Evolutionary conservation across 2,329 filamentous ascomycete genomes (phyloP).

Genomic region (Pseudofabraea citricarpa): DNA sequence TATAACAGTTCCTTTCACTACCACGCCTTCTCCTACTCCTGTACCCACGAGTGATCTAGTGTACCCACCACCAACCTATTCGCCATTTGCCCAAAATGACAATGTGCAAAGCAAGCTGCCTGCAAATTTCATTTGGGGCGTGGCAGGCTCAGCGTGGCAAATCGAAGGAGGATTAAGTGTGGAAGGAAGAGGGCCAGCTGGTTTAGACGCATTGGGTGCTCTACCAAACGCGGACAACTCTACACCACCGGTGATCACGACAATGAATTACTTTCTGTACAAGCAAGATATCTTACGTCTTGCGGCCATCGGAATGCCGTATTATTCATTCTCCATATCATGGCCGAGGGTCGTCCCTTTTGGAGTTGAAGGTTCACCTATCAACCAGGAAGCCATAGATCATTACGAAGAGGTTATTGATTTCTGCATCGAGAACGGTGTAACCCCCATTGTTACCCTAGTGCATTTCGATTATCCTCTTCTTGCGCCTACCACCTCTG

Average conservation of each 20-base stretch:
- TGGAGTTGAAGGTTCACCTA: conserved; percentile 40
- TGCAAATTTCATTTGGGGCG: conserved; percentile 39
- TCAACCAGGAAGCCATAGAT: conserved; percentile 43
- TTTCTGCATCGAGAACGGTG: conserved; percentile 42
- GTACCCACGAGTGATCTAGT: conserved; percentile 4
- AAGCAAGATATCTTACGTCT: conserved; percentile 50
- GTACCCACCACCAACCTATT: conserved; percentile 2
- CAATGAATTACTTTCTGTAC: conserved; percentile 49
- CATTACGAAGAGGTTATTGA: conserved; percentile 50
- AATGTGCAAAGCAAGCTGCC: conserved; percentile 29
- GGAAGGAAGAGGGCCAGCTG: conserved; percentile 34
- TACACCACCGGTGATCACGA: conserved; percentile 33
- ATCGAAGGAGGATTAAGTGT: conserved; percentile 38
- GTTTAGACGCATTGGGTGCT: conserved; percentile 34
- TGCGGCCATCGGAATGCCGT: conserved; percentile 44
- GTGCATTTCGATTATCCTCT: conserved; percentile 45
- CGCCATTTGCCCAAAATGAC: neutral
- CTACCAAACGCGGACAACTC: conserved; percentile 35
- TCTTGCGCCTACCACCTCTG: conserved; percentile 26
- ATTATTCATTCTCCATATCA: conserved; percentile 47
- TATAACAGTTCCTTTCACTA: conserved; percentile 1
- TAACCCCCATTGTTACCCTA: conserved; percentile 42
- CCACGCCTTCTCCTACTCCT: conserved; percentile 4
- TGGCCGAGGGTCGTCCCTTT: conserved; percentile 50
- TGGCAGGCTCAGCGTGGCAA: conserved; percentile 39